These are phyloP conservation scores for Phyllosticta citriasiana DNA, from an alignment of 2,329 filamentous ascomycete genomes.

Conservation along the genomic window DNA sequence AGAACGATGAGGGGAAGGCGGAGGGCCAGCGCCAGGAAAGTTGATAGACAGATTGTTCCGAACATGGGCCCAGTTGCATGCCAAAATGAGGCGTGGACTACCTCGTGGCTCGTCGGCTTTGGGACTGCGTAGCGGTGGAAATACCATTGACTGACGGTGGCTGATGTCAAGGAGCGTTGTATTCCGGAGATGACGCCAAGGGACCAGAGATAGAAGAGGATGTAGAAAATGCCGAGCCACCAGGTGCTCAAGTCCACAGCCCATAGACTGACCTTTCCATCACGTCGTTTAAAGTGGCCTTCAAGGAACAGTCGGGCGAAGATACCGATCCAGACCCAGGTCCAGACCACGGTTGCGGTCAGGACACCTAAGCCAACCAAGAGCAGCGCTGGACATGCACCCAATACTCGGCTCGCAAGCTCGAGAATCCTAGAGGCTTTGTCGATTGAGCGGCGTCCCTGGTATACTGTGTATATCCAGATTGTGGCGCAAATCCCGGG, in stretches of 20 bases:
- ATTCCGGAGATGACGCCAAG: constrained; percentile 78
- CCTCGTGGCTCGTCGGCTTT: constrained; percentile 63
- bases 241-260: constrained; percentile 81
- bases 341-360: constrained; percentile 70
- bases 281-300: constrained; percentile 57
- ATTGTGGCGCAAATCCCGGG: constrained; percentile 63
- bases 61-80: constrained; percentile 83
- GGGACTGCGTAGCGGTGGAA: constrained; percentile 84
- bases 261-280: constrained; percentile 48
- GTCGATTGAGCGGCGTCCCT: constrained; percentile 67
- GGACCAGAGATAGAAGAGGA: constrained; percentile 93
- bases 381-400: constrained; percentile 73
- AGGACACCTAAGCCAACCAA: constrained; percentile 74
- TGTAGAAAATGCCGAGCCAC: constrained; percentile 90
- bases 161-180: constrained; percentile 83
- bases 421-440: constrained; percentile 84
- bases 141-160: constrained; percentile 97
- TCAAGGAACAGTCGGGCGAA: constrained; percentile 91
- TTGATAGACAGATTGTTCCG: constrained; percentile 83
- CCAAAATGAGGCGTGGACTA: constrained; percentile 70
- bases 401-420: constrained; percentile 80
- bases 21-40: constrained; percentile 68
- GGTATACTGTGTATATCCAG: constrained; percentile 77
- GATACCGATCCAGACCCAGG: constrained; percentile 94
- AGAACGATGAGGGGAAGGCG: constrained; percentile 78